Conservation (phyloP, 192 early-diverging fungal species). For the Obelidium mucronatum region DNA sequence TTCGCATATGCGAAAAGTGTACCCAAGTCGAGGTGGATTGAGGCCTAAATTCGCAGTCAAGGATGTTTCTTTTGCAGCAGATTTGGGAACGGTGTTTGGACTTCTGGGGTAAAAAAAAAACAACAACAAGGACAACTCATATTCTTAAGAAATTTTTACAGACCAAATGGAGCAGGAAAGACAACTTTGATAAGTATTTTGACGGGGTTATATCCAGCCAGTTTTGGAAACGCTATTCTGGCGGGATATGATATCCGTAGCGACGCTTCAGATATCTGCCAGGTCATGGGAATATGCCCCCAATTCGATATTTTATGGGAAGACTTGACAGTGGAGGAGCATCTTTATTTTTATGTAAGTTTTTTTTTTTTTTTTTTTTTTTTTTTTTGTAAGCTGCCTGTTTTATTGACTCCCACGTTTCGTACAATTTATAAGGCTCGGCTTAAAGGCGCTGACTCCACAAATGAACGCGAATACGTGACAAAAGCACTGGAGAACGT, state of each 20-base stretch:
- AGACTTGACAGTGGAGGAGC: slow-evolving; percentile 76
- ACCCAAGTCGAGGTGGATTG: slow-evolving; percentile 45
- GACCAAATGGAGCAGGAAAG: slow-evolving; percentile 60
- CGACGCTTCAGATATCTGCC: slow-evolving; percentile 64
- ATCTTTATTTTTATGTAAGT: slow-evolving; percentile 75
- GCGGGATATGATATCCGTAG: slow-evolving; percentile 67
- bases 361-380: no score
- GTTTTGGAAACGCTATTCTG: slow-evolving; percentile 64
- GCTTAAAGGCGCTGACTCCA: slow-evolving; percentile 69
- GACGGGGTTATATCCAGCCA: slow-evolving; percentile 72
- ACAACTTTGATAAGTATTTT: slow-evolving; percentile 78
- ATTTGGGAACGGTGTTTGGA: slow-evolving; percentile 66
- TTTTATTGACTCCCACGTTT: neutral
- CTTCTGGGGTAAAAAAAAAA: slow-evolving; percentile 45
- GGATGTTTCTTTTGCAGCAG: slow-evolving; percentile 70
- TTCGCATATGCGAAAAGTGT: slow-evolving; percentile 71
- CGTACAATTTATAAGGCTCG: slow-evolving; percentile 59
- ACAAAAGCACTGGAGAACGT: slow-evolving; percentile 60
- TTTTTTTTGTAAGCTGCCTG: neutral
- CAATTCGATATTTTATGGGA: slow-evolving; percentile 82
- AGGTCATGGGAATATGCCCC: slow-evolving; percentile 79
- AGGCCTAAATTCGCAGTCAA: slow-evolving; percentile 70
- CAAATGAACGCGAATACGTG: slow-evolving; percentile 59
- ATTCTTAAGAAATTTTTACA: neutral
- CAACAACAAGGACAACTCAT: neutral